phyloP scores from a whole-genome alignment of 441 rosid species.

The Sinapis alba region DNA sequence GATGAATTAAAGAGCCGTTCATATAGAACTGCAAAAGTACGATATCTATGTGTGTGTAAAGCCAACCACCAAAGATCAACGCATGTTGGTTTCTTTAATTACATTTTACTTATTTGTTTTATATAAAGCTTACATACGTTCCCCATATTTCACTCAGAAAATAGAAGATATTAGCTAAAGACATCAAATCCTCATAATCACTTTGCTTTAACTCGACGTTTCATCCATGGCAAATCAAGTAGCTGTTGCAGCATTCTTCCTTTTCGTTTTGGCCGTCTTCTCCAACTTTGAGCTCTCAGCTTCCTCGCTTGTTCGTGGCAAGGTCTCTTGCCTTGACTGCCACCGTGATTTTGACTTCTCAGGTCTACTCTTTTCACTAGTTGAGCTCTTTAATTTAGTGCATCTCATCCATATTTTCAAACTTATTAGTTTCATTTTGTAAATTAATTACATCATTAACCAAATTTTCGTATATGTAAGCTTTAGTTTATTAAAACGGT shows the following conservation, averaged over 20 bases:
- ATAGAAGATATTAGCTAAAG: conserved; percentile 4
- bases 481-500: not conserved
- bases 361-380: conserved; percentile 27
- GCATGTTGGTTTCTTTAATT: conserved; percentile 15
- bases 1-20: conserved; percentile 35
- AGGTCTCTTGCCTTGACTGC: conserved; percentile 39
- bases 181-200: not conserved
- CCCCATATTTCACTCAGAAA: conserved; percentile 20
- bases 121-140: conserved; percentile 17
- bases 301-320: conserved; percentile 29
- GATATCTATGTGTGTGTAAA: too few species aligned
- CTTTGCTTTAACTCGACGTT: conserved; percentile 3
- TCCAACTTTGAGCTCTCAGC: conserved; percentile 24
- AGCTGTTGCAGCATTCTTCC: conserved; percentile 14
- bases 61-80: conserved; percentile 34
- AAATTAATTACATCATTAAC: too few species aligned
- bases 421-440: too few species aligned
- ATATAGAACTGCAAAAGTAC: conserved; percentile 14
- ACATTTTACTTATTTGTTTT: not conserved
- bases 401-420: not conserved
- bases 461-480: too few species aligned
- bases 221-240: conserved; percentile 30
- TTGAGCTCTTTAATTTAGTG: not conserved
- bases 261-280: conserved; percentile 29
- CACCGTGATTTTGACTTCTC: conserved; percentile 31